A percentile compares a stretch with the other conserved stretches of the same genome.
phyloP scores from a whole-genome alignment of 2,329 filamentous ascomycete species.

The Aspergillus felis region DNA sequence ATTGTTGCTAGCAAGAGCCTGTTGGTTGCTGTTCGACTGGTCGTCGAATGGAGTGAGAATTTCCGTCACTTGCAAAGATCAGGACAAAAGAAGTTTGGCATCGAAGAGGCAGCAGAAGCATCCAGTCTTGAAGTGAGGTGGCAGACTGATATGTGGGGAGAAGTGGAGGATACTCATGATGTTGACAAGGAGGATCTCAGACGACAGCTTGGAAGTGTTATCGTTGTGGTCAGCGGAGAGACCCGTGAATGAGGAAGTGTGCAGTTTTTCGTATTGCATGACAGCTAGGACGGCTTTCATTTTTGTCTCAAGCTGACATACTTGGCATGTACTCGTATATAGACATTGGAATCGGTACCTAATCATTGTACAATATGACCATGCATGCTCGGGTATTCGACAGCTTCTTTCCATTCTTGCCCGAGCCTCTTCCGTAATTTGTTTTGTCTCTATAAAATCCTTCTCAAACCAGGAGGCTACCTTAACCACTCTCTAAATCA shows the following conservation, averaged over 20 bases:
- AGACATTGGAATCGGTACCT: neutral
- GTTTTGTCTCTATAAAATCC: neutral
- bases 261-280: neutral
- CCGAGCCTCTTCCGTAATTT: neutral
- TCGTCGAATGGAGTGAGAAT: conserved; percentile 84
- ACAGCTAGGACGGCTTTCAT: neutral
- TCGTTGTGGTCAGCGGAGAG: conserved; percentile 70
- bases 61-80: conserved; percentile 51
- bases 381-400: neutral
- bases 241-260: conserved; percentile 16
- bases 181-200: conserved; percentile 87
- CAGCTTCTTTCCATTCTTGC: neutral
- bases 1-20: conserved; percentile 84
- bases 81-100: conserved; percentile 57
- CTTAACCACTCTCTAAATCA: neutral
- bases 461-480: neutral
- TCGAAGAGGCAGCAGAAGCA: conserved; percentile 75
- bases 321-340: neutral
- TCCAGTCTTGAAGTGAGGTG: conserved; percentile 81
- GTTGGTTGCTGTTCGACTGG: conserved; percentile 67
- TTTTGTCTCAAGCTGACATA: neutral
- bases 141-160: conserved; percentile 89
- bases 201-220: conserved; percentile 81
- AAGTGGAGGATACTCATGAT: conserved; percentile 97
- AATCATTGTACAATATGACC: neutral